These are phyloP conservation scores for Globisporangium camurandrum DNA, from an alignment of 352 stramenopile species.

Conservation along the genomic window DNA sequence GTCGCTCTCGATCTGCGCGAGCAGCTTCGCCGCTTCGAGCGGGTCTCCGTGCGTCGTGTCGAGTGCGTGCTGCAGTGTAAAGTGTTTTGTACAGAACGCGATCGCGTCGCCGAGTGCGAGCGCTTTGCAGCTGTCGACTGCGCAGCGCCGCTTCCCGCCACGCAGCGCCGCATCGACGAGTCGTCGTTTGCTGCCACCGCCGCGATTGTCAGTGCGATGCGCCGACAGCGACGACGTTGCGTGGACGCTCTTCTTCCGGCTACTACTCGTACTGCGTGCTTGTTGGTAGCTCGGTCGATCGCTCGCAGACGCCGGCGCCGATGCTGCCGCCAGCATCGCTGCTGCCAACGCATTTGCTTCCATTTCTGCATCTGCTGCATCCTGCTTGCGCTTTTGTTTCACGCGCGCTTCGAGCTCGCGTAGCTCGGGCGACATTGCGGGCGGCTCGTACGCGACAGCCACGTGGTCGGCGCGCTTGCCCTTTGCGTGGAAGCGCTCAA, in stretches of 20 bases:
- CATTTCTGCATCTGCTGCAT: constrained; percentile 41
- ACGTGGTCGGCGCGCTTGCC: constrained; percentile 56
- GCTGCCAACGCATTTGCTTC: constrained; percentile 43
- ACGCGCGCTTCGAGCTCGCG: constrained; percentile 48
- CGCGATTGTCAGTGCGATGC: no score
- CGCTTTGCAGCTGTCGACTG: constrained; percentile 29
- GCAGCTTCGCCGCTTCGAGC: constrained; percentile 50
- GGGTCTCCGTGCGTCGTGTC: constrained; percentile 46
- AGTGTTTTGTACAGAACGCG: constrained; percentile 41
- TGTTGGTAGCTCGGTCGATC: no score
- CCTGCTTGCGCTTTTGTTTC: constrained; percentile 37
- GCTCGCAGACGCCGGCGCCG: background rate
- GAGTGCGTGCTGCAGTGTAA: constrained; percentile 62
- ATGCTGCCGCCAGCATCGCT: constrained; percentile 21
- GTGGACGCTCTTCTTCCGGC: constrained; percentile 8
- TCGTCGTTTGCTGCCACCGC: constrained; percentile 4
- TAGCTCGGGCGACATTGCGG: constrained; percentile 31
- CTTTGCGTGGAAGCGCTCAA: constrained; percentile 74
- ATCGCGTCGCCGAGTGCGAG: constrained; percentile 20
- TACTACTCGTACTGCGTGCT: background rate
- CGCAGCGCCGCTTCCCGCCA: constrained; percentile 12
- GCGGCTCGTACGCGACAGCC: constrained; percentile 25
- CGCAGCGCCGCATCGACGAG: background rate
- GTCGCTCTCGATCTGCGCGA: constrained; percentile 40
- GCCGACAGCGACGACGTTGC: constrained; percentile 22